Conservation (phyloP, 1,139 yeast genomes). For the Suhomyces anneliseae region DNA sequence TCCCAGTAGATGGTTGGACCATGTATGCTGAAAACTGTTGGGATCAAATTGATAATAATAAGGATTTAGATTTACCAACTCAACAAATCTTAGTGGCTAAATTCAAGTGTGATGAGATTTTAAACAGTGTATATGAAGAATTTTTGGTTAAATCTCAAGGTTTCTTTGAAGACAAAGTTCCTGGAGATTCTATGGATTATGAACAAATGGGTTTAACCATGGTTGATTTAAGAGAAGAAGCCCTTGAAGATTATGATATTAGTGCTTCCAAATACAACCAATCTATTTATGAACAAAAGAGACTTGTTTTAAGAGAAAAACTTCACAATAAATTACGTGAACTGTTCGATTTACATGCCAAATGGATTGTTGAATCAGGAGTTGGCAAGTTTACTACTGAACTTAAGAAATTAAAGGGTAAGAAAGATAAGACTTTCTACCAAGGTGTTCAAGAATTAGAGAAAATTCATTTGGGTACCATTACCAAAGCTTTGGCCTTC, state of each 20-base stretch:
- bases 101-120: slow-evolving; percentile 91
- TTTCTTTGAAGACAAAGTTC: slow-evolving; percentile 13
- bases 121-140: slow-evolving; percentile 47
- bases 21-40: slow-evolving; percentile 88
- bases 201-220: slow-evolving; percentile 43
- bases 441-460: slow-evolving; percentile 5
- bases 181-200: slow-evolving; percentile 27
- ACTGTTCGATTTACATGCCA: slow-evolving; percentile 37
- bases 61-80: slow-evolving; percentile 93
- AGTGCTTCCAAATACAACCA: slow-evolving; percentile 73
- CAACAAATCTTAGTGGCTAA: slow-evolving; percentile 94
- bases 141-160: slow-evolving; percentile 41
- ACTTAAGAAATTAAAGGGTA: slow-evolving; percentile 9
- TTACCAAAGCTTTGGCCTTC: slow-evolving; percentile 16
- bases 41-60: slow-evolving; percentile 90
- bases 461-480: slow-evolving; percentile 12
- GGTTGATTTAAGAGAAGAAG: slow-evolving; percentile 40
- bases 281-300: slow-evolving; percentile 64
- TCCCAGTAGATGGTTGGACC: slow-evolving; percentile 97
- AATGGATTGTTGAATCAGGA: slow-evolving; percentile 7
- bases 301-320: slow-evolving; percentile 45
- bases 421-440: slow-evolving; percentile 7
- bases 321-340: slow-evolving; percentile 45
- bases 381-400: slow-evolving; percentile 5
- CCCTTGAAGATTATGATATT: slow-evolving; percentile 57